Percentiles rank a stretch among this genome's conserved stretches.
These are phyloP conservation scores for Penicillium odoratum DNA, from an alignment of 495 filamentous ascomycete species.

Conservation along the genomic window DNA sequence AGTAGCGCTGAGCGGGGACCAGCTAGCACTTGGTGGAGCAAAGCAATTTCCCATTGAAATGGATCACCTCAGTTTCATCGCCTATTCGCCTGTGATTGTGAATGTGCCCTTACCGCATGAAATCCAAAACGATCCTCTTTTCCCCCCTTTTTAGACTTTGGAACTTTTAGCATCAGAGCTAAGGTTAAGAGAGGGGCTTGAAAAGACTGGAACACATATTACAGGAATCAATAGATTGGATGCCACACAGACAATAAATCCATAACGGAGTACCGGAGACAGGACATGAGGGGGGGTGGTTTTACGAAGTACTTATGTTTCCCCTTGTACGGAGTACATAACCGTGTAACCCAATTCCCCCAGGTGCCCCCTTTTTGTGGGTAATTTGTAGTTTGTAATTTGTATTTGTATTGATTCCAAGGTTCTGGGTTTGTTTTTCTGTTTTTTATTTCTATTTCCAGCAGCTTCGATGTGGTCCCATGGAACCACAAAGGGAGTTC, in stretches of 20 bases:
- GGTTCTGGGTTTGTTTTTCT: neutral
- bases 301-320: too few relatives aligned
- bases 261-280: slow-evolving; percentile 1
- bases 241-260: slow-evolving; percentile 10
- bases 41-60: slow-evolving; percentile 13
- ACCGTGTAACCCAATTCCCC: neutral
- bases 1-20: neutral
- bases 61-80: slow-evolving; percentile 15
- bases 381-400: neutral
- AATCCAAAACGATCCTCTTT: neutral
- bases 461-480: slow-evolving; percentile 20
- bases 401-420: neutral
- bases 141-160: slow-evolving; percentile 4
- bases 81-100: slow-evolving; percentile 12
- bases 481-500: slow-evolving; percentile 11
- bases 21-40: neutral
- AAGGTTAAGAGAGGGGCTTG: slow-evolving; percentile 1
- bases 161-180: neutral
- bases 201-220: neutral
- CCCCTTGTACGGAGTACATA: neutral
- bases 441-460: slow-evolving; percentile 7
- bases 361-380: neutral
- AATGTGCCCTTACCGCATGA: slow-evolving; percentile 2
- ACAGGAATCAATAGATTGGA: slow-evolving; percentile 11
- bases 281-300: neutral